Percentiles rank a stretch among this genome's conserved stretches.
Evolutionary conservation across 768 basidiomycete genomes (phyloP).

Genomic region (Nidularia pulvinata): DNA sequence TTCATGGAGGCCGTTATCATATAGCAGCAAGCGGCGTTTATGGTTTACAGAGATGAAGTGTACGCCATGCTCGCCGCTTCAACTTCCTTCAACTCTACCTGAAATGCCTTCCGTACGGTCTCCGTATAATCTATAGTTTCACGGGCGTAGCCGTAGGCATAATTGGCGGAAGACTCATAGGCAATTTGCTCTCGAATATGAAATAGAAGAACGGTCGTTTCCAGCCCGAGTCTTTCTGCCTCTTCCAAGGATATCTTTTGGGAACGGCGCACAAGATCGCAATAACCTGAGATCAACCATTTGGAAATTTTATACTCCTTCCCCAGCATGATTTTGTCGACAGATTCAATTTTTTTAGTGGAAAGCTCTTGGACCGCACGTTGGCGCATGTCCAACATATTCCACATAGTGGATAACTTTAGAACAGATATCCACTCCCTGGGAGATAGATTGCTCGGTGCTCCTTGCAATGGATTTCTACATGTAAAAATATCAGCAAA

Average conservation of each 20-base stretch:
- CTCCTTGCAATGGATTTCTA: too few species aligned
- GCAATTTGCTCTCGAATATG: conserved; percentile 9
- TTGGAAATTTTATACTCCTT: conserved; percentile 23
- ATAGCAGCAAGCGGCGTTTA: neutral
- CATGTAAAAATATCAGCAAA: neutral
- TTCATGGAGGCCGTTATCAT: neutral
- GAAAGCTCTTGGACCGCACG: conserved; percentile 23
- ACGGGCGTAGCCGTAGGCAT: neutral
- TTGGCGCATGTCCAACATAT: conserved; percentile 22
- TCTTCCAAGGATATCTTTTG: conserved; percentile 21
- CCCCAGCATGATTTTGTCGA: conserved; percentile 27
- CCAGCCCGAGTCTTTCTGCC: conserved; percentile 16
- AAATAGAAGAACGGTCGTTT: conserved; percentile 14
- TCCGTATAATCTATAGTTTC: neutral
- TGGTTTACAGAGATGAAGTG: neutral
- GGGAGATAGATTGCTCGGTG: conserved; percentile 2
- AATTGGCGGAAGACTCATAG: neutral
- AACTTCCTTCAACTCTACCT: neutral
- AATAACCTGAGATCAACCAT: conserved; percentile 29
- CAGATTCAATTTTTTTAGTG: conserved; percentile 7
- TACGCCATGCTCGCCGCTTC: neutral
- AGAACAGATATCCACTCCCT: conserved; percentile 34
- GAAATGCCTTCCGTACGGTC: neutral
- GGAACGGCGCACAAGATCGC: conserved; percentile 13
- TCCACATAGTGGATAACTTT: conserved; percentile 37